These are phyloP conservation scores for Flaveria floridana DNA, from an alignment of 140 eudicot species.

Conservation along the genomic window DNA sequence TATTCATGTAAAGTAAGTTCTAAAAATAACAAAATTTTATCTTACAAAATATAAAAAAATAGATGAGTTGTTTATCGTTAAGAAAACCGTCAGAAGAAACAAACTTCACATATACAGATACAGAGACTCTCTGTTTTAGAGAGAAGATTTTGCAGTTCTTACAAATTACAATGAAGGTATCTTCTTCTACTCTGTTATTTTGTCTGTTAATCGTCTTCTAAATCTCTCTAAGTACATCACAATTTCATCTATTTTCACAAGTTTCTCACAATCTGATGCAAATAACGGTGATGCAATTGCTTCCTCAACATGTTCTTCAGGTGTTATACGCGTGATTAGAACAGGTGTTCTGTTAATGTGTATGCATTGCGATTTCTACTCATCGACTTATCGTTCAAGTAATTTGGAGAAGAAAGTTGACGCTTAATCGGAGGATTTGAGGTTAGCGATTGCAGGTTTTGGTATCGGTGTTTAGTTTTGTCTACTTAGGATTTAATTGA, in stretches of 20 bases:
- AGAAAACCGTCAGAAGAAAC: slow-evolving; percentile 6
- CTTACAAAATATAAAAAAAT: too few relatives aligned
- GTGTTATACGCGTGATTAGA: too few relatives aligned
- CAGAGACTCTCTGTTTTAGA: slow-evolving; percentile 38
- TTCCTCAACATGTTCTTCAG: too few relatives aligned
- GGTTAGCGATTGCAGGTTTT: background rate
- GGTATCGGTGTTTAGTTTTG: background rate
- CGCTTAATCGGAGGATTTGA: slow-evolving; percentile 14
- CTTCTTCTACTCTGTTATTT: background rate
- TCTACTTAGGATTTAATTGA: slow-evolving; percentile 21
- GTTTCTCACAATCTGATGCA: too few relatives aligned
- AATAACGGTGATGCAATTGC: too few relatives aligned
- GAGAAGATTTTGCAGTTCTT: slow-evolving; percentile 19
- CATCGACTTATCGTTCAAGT: slow-evolving; percentile 1
- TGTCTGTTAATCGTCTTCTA: background rate
- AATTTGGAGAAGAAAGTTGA: background rate
- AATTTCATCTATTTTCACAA: too few relatives aligned
- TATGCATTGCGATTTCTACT: slow-evolving; percentile 17
- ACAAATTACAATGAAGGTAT: slow-evolving; percentile 23
- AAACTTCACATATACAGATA: slow-evolving; percentile 28
- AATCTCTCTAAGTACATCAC: too few relatives aligned
- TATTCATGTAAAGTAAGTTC: too few relatives aligned
- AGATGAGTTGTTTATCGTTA: too few relatives aligned
- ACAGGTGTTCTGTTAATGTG: slow-evolving; percentile 24
- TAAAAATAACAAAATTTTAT: too few relatives aligned